phyloP scores from a whole-genome alignment of 495 filamentous ascomycete genomes.

The Talaromyces thailandensis region DNA sequence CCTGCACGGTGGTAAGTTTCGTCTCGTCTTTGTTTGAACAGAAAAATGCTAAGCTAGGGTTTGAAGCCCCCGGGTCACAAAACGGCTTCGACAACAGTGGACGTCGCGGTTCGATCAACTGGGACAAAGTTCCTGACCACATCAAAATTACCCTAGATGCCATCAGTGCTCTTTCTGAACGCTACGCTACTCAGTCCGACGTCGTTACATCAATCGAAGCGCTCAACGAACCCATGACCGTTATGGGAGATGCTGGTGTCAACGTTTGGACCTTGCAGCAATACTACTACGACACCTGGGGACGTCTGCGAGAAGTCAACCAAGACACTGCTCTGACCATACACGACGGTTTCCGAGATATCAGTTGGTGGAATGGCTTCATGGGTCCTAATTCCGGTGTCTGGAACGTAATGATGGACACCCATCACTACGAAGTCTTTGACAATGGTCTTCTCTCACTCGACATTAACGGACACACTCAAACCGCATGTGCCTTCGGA shows the following conservation, averaged over 20 bases:
- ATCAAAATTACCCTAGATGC: conserved; percentile 48
- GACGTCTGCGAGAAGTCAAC: conserved; percentile 40
- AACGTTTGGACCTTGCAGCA: conserved; percentile 42
- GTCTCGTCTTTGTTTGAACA: neutral
- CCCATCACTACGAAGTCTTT: conserved; percentile 64
- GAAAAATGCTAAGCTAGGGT: conserved; percentile 12
- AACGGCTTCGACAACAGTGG: conserved; percentile 80
- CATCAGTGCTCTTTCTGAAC: conserved; percentile 45
- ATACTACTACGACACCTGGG: conserved; percentile 58
- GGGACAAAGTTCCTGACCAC: conserved; percentile 49
- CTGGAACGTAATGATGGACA: conserved; percentile 58
- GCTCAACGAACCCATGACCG: conserved; percentile 56
- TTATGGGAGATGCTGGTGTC: conserved; percentile 41
- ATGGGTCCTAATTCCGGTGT: conserved; percentile 41
- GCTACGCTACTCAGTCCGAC: conserved; percentile 52
- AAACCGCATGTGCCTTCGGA: conserved; percentile 40
- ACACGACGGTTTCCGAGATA: conserved; percentile 58
- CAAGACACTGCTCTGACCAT: conserved; percentile 50
- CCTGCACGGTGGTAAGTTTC: conserved; percentile 53
- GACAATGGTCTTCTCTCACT: conserved; percentile 44
- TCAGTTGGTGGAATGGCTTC: conserved; percentile 65
- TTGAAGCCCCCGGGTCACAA: conserved; percentile 60
- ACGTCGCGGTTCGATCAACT: conserved; percentile 51
- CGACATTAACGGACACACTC: conserved; percentile 39
- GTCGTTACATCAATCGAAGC: conserved; percentile 64